phyloP scores from a whole-genome alignment of 2,329 filamentous ascomycete genomes.

The Aspergillus ibericus region DNA sequence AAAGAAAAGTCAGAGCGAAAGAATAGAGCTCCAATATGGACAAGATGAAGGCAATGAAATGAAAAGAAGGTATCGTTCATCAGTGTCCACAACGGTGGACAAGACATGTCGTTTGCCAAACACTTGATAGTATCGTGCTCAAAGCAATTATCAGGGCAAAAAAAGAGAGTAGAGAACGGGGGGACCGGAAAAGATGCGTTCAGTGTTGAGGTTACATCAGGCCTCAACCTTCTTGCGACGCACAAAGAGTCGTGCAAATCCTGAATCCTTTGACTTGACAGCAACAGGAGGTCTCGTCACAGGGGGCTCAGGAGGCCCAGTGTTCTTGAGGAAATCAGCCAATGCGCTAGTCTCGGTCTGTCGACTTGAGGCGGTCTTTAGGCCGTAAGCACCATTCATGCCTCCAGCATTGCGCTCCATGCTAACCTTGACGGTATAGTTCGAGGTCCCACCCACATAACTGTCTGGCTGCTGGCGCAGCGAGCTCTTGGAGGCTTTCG shows the following conservation, averaged over 20 bases:
- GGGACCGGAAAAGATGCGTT: constrained; percentile 9
- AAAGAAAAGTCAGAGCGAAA: background rate
- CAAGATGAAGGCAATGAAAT: constrained; percentile 11
- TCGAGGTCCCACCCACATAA: constrained; percentile 26
- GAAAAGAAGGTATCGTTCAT: constrained; percentile 13
- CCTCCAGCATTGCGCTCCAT: constrained; percentile 32
- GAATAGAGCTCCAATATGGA: background rate
- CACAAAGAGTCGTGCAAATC: constrained; percentile 38
- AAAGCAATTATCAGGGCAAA: constrained; percentile 8
- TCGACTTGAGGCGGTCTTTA: constrained; percentile 25
- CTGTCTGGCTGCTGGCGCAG: constrained; percentile 36
- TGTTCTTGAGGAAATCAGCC: constrained; percentile 70
- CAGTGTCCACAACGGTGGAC: constrained; percentile 12
- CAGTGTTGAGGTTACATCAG: constrained; percentile 9
- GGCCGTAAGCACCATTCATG: constrained; percentile 15
- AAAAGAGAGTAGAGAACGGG: constrained; percentile 10
- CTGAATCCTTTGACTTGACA: constrained; percentile 17
- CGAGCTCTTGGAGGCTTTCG: constrained; percentile 35
- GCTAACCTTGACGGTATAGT: constrained; percentile 41
- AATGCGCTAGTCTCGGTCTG: constrained; percentile 62
- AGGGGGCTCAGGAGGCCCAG: constrained; percentile 58
- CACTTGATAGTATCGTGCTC: constrained; percentile 12
- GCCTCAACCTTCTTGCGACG: constrained; percentile 33
- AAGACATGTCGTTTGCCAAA: constrained; percentile 5
- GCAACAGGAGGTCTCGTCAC: constrained; percentile 17